Percentiles rank a stretch among this genome's conserved stretches.
These are phyloP conservation scores for Sphagnum contortum DNA, from an alignment of 225 moss, liverwort and hornwort species.

Conservation along the genomic window DNA sequence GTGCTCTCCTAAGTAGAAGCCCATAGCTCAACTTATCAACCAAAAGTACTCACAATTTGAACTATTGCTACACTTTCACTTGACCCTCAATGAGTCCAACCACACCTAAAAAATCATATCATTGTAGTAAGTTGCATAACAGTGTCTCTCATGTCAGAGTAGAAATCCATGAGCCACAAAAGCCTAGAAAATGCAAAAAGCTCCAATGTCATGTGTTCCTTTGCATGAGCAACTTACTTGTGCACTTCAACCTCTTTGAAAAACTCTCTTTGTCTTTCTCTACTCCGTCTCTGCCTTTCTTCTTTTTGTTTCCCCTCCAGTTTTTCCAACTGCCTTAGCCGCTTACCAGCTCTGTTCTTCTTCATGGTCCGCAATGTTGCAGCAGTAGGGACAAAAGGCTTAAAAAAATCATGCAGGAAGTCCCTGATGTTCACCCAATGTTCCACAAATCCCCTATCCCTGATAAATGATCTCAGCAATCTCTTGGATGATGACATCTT, in stretches of 20 bases:
- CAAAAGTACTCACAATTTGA: too few relatives aligned
- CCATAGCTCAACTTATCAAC: too few relatives aligned
- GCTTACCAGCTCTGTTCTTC: conserved; percentile 74
- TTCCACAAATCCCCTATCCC: neutral
- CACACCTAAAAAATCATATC: too few relatives aligned
- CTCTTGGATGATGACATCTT: neutral
- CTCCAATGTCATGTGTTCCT: too few relatives aligned
- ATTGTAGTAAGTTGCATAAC: too few relatives aligned
- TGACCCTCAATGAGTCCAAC: too few relatives aligned
- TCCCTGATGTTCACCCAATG: conserved; percentile 37
- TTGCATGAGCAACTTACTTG: conserved; percentile 31
- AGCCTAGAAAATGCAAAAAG: too few relatives aligned
- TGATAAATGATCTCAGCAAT: neutral
- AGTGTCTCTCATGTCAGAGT: too few relatives aligned
- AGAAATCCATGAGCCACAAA: too few relatives aligned
- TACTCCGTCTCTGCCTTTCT: conserved; percentile 84
- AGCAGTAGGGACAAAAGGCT: conserved; percentile 63
- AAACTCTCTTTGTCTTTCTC: conserved; percentile 93
- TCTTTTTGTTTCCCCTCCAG: conserved; percentile 94
- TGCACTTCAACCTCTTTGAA: conserved; percentile 92
- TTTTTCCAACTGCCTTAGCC: conserved; percentile 92
- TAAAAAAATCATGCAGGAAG: conserved; percentile 88
- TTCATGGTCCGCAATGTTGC: conserved; percentile 69
- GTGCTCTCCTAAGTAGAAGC: too few relatives aligned
- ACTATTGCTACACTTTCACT: too few relatives aligned